phyloP scores from a whole-genome alignment of 331 rosid species.

The Acacia pycnantha region DNA sequence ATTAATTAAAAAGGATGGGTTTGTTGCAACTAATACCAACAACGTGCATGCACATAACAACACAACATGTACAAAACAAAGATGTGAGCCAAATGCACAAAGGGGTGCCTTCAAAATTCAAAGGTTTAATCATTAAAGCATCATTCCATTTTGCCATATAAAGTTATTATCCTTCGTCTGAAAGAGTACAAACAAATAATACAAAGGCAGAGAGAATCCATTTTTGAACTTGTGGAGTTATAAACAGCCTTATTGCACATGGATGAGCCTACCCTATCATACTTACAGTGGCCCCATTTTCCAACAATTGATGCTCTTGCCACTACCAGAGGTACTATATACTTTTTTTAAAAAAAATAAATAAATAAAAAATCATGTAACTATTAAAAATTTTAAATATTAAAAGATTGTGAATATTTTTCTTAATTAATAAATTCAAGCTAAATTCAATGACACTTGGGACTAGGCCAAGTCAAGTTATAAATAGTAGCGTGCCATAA shows the following conservation, averaged over 20 bases:
- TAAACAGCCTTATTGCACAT: slow-evolving; percentile 30
- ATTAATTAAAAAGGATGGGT: slow-evolving; percentile 25
- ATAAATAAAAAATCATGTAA: background rate
- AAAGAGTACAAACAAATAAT: slow-evolving; percentile 15
- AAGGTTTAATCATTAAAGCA: background rate
- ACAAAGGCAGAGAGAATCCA: background rate
- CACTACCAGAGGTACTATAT: background rate
- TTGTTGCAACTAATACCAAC: slow-evolving; percentile 42
- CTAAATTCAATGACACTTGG: background rate
- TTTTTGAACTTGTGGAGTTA: slow-evolving; percentile 26
- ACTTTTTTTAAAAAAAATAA: background rate
- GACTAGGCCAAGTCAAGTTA: background rate
- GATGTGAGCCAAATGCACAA: background rate
- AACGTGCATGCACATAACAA: slow-evolving; percentile 19
- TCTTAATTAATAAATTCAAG: background rate
- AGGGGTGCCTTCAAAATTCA: background rate
- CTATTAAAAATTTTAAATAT: background rate
- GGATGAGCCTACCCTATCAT: slow-evolving; percentile 16
- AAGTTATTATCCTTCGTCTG: background rate
- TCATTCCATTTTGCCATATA: background rate
- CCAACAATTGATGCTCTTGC: background rate
- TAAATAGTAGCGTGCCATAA: background rate
- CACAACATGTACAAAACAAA: background rate
- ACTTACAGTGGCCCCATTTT: background rate
- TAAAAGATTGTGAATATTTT: background rate